These are phyloP conservation scores for Thuidium tamariscinum DNA, from an alignment of 225 moss, liverwort and hornwort genomes.

Conservation along the genomic window DNA sequence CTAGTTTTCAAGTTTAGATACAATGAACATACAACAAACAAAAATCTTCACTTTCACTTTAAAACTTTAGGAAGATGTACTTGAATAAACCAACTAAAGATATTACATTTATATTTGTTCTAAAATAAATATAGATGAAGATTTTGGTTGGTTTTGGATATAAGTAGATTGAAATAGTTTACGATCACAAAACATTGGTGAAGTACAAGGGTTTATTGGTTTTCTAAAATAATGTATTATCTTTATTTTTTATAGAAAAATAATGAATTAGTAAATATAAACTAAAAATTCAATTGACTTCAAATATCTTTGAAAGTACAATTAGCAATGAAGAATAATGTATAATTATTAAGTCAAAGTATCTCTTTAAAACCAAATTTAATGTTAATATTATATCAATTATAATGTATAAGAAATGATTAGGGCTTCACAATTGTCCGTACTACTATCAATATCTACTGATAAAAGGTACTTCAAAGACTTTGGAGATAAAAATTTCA, in stretches of 20 bases:
- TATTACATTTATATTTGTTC: fast-evolving
- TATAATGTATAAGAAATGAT: background rate
- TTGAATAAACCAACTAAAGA: background rate
- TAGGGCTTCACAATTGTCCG: fast-evolving
- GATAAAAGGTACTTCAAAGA: background rate
- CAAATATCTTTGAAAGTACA: background rate
- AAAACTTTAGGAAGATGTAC: background rate
- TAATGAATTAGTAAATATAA: no score
- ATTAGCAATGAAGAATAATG: background rate
- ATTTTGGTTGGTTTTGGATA: background rate
- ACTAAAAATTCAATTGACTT: background rate
- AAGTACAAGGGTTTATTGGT: fast-evolving
- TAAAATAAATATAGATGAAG: background rate
- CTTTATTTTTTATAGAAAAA: background rate
- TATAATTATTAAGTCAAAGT: background rate
- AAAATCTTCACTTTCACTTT: background rate
- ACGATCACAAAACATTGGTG: fast-evolving
- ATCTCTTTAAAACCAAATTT: background rate
- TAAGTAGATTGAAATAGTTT: fast-evolving
- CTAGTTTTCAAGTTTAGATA: background rate
- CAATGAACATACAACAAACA: background rate
- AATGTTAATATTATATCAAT: background rate
- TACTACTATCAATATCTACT: fast-evolving
- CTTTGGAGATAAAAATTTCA: background rate
- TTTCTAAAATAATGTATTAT: background rate